phyloP scores from a whole-genome alignment of 2,329 filamentous ascomycete genomes.

The Ilyonectria robusta region DNA sequence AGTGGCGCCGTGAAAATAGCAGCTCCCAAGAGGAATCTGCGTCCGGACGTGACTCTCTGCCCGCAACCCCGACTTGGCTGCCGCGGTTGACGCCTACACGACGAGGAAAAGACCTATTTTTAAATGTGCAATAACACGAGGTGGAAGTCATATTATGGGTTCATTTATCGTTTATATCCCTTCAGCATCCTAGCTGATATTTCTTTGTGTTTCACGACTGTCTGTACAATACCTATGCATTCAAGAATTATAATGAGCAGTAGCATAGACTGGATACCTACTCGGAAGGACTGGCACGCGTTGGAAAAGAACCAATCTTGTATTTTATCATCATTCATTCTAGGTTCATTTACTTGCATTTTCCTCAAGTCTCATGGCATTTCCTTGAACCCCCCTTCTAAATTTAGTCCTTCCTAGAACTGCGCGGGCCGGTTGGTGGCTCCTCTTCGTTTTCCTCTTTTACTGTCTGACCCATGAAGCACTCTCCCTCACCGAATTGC shows the following conservation, averaged over 20 bases:
- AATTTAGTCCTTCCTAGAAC: slow-evolving; percentile 20
- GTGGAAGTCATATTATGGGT: slow-evolving; percentile 2
- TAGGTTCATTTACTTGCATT: slow-evolving; percentile 38
- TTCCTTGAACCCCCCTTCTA: slow-evolving; percentile 8
- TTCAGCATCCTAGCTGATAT: slow-evolving; percentile 22
- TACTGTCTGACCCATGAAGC: slow-evolving; percentile 56
- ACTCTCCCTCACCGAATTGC: slow-evolving; percentile 51
- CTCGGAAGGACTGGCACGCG: slow-evolving; percentile 21
- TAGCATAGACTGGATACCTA: slow-evolving; percentile 39
- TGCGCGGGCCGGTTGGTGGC: slow-evolving; percentile 26
- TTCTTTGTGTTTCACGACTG: slow-evolving; percentile 27
- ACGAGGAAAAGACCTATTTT: slow-evolving; percentile 75
- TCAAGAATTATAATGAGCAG: slow-evolving; percentile 41
- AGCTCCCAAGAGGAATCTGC: slow-evolving; percentile 2
- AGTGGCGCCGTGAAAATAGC: slow-evolving; percentile 36
- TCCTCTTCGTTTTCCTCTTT: slow-evolving; percentile 52
- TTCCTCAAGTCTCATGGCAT: slow-evolving; percentile 5
- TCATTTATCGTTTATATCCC: slow-evolving; percentile 25
- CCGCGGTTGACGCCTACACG: slow-evolving; percentile 77
- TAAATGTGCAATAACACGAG: slow-evolving; percentile 64
- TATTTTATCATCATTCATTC: slow-evolving; percentile 43
- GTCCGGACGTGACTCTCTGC: slow-evolving; percentile 26
- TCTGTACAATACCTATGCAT: slow-evolving; percentile 44
- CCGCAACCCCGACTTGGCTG: slow-evolving; percentile 53
- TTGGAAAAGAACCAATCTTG: slow-evolving; percentile 36